phyloP scores from a whole-genome alignment of 2,329 filamentous ascomycete species.

The Monosporascus sp. region DNA sequence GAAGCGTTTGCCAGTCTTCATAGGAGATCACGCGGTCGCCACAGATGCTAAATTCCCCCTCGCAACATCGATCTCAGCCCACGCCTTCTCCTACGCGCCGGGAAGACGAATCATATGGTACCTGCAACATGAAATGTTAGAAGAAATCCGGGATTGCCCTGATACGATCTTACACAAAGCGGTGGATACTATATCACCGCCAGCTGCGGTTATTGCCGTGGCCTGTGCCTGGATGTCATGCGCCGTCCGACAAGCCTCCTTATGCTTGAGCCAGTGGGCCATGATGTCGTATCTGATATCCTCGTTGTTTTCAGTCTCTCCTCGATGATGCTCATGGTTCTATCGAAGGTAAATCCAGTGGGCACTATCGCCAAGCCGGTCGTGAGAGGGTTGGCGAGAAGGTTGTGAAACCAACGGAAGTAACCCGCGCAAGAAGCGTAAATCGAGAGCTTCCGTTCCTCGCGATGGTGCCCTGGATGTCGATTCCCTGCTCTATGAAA shows the following conservation, averaged over 20 bases:
- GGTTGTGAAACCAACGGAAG: constrained; percentile 1
- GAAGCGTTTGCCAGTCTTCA: constrained; percentile 13
- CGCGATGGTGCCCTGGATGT: constrained; percentile 19
- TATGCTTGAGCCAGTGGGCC: constrained; percentile 3
- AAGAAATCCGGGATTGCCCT: no score
- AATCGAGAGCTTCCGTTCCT: constrained; percentile 14
- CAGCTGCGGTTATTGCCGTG: background rate
- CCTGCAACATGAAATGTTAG: no score
- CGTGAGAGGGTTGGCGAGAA: constrained; percentile 3
- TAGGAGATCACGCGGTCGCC: constrained; percentile 7
- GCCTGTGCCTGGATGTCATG: background rate
- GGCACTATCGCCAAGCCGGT: background rate
- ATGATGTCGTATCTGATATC: background rate
- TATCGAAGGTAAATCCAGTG: background rate
- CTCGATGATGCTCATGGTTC: background rate
- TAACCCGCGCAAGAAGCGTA: constrained; percentile 19
- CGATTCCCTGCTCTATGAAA: constrained; percentile 20
- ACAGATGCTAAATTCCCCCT: constrained; percentile 2
- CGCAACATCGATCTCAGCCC: constrained; percentile 9
- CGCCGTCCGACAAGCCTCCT: background rate
- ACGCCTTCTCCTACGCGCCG: constrained; percentile 2
- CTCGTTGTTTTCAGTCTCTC: constrained; percentile 1
- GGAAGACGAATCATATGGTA: constrained; percentile 9
- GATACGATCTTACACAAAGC: background rate
- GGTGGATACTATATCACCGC: constrained; percentile 8